Evolutionary conservation across 2,329 filamentous ascomycete genomes (phyloP).

Genomic region (Ophiostoma pallidulum): DNA sequence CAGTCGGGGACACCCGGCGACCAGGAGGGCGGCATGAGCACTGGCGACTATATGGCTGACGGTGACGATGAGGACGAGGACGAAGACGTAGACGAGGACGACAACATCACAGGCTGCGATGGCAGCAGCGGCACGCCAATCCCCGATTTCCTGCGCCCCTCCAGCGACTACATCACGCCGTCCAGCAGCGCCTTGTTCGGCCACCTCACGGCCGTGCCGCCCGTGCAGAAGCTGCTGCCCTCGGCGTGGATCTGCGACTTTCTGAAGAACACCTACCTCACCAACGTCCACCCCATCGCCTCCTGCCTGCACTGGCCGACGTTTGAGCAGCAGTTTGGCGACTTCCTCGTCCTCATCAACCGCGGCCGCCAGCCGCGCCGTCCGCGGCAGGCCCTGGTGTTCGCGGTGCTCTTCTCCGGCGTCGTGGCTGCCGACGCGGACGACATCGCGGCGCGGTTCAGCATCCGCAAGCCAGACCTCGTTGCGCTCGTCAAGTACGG

Average conservation of each 20-base stretch:
- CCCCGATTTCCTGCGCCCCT: constrained; percentile 52
- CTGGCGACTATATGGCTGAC: neutral
- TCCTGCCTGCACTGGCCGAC: constrained; percentile 58
- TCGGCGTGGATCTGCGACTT: constrained; percentile 47
- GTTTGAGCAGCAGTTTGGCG: constrained; percentile 54
- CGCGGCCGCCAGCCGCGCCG: constrained; percentile 34
- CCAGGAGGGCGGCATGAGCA: too few species aligned
- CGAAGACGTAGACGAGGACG: neutral
- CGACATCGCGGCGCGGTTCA: constrained; percentile 35
- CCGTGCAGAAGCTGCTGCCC: constrained; percentile 53
- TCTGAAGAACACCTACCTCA: constrained; percentile 58
- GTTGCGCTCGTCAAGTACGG: constrained; percentile 50
- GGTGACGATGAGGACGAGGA: neutral
- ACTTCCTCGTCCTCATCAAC: constrained; percentile 55
- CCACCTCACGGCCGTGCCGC: constrained; percentile 35
- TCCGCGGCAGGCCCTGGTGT: constrained; percentile 51
- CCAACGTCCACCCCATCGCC: constrained; percentile 58
- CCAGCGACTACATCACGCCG: constrained; percentile 57
- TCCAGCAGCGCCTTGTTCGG: constrained; percentile 59
- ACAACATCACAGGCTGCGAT: constrained; percentile 7
- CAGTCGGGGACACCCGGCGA: neutral
- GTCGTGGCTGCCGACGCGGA: constrained; percentile 46
- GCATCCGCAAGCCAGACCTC: constrained; percentile 20
- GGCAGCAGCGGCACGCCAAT: constrained; percentile 17
- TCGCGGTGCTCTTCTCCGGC: constrained; percentile 60